Evolutionary conservation across 352 stramenopile species (phyloP), one percentile per base, ranked within the genome.

Genomic region (Phytophthora sansomeana): DNA sequence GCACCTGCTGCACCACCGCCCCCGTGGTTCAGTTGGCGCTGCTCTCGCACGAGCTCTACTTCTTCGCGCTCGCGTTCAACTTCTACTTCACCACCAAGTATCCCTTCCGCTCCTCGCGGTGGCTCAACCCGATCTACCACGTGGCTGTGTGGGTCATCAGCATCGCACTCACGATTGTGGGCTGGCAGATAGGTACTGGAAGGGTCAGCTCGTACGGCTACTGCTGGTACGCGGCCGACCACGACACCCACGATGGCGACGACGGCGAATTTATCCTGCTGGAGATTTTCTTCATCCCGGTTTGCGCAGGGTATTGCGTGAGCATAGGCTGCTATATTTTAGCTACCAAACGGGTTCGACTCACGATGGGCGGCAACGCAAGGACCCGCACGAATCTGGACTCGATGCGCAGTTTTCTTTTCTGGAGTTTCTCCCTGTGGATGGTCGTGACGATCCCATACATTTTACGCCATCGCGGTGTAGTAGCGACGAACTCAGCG

Each of bases 11-110:
- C 68, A 75, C 69, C 3, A 87, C 78, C 0, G 84, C 86, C n/a
- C 64, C 81, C 16, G 53, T 92, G 39, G 70, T 87, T 1, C 87
- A 96, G 59, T 60, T 93, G 14, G 77, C 81, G 60, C 74, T 96
- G 47, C 63, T 95, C 21, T 85, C 78, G 5, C 83, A 93, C 39
- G 87, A 96, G 51, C 76, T 95, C 13, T 96, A 95, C 72, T 88
- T 95, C 56, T 94, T 92, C 60, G 82, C 83, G 32, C 77, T 96
- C 47, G 87, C 87, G 43, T 92, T 92, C 70, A 81, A 93, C 70
- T 91, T 93, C 41, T 95, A 95, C 74, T 92, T 91, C 69, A 92
- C 84, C 35, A 95, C 85, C 80, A 92, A 93, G 74, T 93, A 90
- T 63, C 89, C 89, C 52, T 96, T 96, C 63, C 75, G 75, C 32